Percentiles rank a stretch among this genome's conserved stretches.
Conservation (phyloP, 2,329 filamentous ascomycete genomes). For the Ascochyta fabae region DNA sequence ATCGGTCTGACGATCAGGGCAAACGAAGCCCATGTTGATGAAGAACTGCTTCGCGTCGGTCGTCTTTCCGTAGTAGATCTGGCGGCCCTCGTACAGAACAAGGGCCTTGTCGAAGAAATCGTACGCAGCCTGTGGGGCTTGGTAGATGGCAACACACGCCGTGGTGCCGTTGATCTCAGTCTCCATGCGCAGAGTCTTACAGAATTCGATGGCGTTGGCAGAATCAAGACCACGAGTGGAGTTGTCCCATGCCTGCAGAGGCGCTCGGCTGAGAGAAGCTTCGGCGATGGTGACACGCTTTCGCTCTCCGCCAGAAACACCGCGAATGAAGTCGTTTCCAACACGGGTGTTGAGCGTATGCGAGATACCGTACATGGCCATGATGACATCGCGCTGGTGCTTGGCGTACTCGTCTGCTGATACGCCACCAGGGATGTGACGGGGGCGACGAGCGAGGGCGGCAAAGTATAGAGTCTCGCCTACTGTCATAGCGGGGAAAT, state of each 20-base stretch:
- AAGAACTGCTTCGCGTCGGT: slow-evolving; percentile 73
- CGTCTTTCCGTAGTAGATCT: slow-evolving; percentile 73
- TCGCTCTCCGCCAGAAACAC: slow-evolving; percentile 76
- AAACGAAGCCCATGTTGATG: slow-evolving; percentile 72
- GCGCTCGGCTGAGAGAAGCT: slow-evolving; percentile 69
- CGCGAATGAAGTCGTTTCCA: slow-evolving; percentile 76
- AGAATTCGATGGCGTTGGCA: slow-evolving; percentile 78
- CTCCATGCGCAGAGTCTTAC: slow-evolving; percentile 71
- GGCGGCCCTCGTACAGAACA: slow-evolving; percentile 71
- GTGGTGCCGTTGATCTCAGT: slow-evolving; percentile 71
- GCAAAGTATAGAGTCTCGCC: slow-evolving; percentile 82
- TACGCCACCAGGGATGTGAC: slow-evolving; percentile 65
- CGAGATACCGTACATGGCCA: slow-evolving; percentile 70
- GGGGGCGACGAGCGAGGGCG: slow-evolving; percentile 71
- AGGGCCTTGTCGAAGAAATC: slow-evolving; percentile 74
- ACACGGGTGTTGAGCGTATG: slow-evolving; percentile 76
- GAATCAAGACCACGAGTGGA: slow-evolving; percentile 76
- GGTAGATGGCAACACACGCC: slow-evolving; percentile 76
- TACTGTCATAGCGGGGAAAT: slow-evolving; percentile 78
- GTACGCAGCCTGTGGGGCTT: slow-evolving; percentile 72
- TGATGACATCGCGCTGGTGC: slow-evolving; percentile 73
- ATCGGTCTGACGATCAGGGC: slow-evolving; percentile 73
- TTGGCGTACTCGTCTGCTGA: slow-evolving; percentile 62
- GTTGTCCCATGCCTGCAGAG: slow-evolving; percentile 79
- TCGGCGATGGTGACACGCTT: slow-evolving; percentile 86